Conservation (phyloP, 805 yeast genomes). For the Zygoascus biomembranicola region DNA sequence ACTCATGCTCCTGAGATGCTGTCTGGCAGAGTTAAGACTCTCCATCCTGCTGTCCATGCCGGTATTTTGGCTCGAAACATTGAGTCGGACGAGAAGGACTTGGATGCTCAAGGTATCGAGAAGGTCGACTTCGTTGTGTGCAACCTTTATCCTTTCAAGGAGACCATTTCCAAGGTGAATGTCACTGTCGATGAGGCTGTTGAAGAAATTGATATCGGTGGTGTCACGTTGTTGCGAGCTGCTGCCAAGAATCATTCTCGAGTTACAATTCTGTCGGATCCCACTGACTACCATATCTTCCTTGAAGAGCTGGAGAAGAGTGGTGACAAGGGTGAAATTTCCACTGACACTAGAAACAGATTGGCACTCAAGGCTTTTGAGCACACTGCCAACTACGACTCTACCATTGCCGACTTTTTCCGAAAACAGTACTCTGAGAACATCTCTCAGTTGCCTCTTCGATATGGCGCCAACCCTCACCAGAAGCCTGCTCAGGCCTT, state of each 20-base stretch:
- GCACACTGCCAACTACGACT: slow-evolving; percentile 96
- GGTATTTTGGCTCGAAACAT: slow-evolving; percentile 85
- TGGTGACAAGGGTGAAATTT: slow-evolving; percentile 50
- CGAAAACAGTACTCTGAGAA: slow-evolving; percentile 94
- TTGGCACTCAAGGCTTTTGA: slow-evolving; percentile 96
- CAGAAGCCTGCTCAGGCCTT: slow-evolving; percentile 99
- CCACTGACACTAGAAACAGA: slow-evolving; percentile 65
- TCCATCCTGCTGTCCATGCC: slow-evolving; percentile 98
- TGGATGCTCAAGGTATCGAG: slow-evolving; percentile 81
- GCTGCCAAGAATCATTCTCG: slow-evolving; percentile 98
- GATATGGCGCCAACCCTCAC: slow-evolving; percentile 99
- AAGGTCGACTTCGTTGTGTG: slow-evolving; percentile 97
- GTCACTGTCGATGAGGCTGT: slow-evolving; percentile 97
- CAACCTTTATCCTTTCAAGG: slow-evolving; percentile 96
- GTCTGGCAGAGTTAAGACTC: slow-evolving; percentile 96
- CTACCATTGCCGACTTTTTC: slow-evolving; percentile 93
- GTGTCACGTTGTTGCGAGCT: slow-evolving; percentile 94
- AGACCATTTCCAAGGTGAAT: slow-evolving; percentile 89
- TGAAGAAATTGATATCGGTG: slow-evolving; percentile 97
- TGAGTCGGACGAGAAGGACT: slow-evolving; percentile 83
- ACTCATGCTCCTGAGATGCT: slow-evolving; percentile 99
- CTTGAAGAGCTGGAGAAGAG: slow-evolving; percentile 60
- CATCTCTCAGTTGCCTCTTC: slow-evolving; percentile 79
- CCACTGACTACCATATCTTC: slow-evolving; percentile 83
- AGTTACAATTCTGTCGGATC: slow-evolving; percentile 93